Evolutionary conservation across 1,284 basidiomycete genomes (phyloP).

Genomic region (Heliocybe sulcata): DNA sequence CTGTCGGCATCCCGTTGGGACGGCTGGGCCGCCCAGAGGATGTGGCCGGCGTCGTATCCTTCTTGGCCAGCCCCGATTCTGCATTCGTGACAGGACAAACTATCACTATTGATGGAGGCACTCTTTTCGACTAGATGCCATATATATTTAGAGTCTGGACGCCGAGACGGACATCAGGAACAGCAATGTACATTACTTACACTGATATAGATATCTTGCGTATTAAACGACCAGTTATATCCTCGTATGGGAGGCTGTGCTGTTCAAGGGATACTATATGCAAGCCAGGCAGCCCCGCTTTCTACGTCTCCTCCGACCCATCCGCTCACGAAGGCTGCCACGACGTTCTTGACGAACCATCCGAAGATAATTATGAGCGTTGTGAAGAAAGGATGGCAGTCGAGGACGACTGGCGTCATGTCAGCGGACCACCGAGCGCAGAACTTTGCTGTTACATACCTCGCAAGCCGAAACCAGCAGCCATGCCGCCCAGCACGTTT

Average conservation of each 20-base stretch:
- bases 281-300: conserved; percentile 57
- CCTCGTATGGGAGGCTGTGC: too few species aligned
- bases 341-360: conserved; percentile 67
- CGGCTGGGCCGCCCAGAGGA: conserved; percentile 28
- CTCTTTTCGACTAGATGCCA: background rate
- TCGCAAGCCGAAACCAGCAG: conserved; percentile 63
- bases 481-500: conserved; percentile 81
- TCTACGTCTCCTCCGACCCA: conserved; percentile 51
- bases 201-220: too few species aligned
- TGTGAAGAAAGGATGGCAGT: conserved; percentile 70
- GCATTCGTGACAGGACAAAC: background rate
- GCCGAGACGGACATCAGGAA: background rate
- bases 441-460: conserved; percentile 24
- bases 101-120: background rate
- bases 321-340: conserved; percentile 49
- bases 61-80: conserved; percentile 21
- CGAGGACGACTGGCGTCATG: conserved; percentile 56
- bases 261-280: conserved; percentile 68
- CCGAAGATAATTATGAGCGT: conserved; percentile 72
- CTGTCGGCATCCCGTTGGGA: conserved; percentile 15
- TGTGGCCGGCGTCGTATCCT: conserved; percentile 35
- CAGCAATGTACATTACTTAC: background rate
- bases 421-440: conserved; percentile 5
- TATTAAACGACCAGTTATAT: too few species aligned
- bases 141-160: too few species aligned